Evolutionary conservation across 768 basidiomycete genomes (phyloP), one percentile per base, ranked within the genome.

Genomic region (Hypsizygus marmoreus): DNA sequence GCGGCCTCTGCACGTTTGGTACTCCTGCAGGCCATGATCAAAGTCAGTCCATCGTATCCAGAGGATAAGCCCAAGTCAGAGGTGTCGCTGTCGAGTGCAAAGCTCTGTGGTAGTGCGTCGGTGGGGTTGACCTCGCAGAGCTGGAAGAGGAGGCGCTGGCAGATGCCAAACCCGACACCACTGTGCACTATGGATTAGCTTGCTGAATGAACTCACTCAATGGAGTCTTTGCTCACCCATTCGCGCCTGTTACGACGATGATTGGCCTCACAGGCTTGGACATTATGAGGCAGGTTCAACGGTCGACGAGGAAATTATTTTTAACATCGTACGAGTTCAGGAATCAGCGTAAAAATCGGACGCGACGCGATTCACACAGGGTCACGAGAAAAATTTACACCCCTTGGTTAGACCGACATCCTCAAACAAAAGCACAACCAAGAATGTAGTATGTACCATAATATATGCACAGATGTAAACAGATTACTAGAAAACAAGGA

Each of bases 161-260:
- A 91, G 33, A 88, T 85, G 10, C 88, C 89, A 61, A 86, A 88
- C 12, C 91, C 91, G 13, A 94, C 75, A 45, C 91, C 91, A 29
- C 91, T 93, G 60, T 2, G 52, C 42, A 25, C 23, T 28, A n/a
- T 25, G 6, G 34, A 14, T 20, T 22, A 37, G 14, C 34, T 20
- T 12, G 4, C 29, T 16, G 16, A 4, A 23, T 45, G n/a, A n/a
- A n/a, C n/a, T n/a, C n/a, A n/a, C n/a, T n/a, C n/a, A n/a, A n/a
- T n/a, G n/a, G n/a, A n/a, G n/a, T 13, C 13, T n/a, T 12, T 29
- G 53, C 74, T 38, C 60, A 85, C 86, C 75, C 71, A 56, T 87
- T 88, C 8, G 85, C 86, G 29, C 86, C 86, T 14, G 86, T 88
- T 7, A 88, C 82, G 33, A 88, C 63, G 37, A 86, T 61, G 37